Base-by-base conservation (phyloP, 2,329 filamentous ascomycete genomes). In the Nakataea oryzae region DNA sequence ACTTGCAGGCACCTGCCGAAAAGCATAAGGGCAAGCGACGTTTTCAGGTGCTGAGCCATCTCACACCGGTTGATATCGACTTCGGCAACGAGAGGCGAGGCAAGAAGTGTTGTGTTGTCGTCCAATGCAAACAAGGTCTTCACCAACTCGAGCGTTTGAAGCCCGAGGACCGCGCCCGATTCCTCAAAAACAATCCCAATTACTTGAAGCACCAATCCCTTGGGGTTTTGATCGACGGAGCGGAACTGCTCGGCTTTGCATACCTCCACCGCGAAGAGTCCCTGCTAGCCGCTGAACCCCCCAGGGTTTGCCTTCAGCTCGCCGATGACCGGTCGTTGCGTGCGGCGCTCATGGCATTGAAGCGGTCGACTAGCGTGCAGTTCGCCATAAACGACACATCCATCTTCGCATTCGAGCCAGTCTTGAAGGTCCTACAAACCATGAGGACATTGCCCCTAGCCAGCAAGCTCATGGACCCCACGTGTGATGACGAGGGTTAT, bases 321-420 rank as follows among this genome's bases (percentile, higher is more conserved):
- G 69, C 74, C 0, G 79, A 83, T 24, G 69, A 73, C 2, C 64
- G 69, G 0, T 78, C 78, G 0, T 65, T 88, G 1, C 68, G 72
- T 0, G 78, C 78, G 9, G 74, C 81, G 0, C 67, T 90, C 0
- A 55, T 74, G 0, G 76, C 73, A 0, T 67, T 87, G 8, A 73
- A 76, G 9, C 62, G 68, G 0, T 50, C 41, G 41, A 65, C 70
- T 0, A 58, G 29, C 47, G 61, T 82, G 3, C 69, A 69, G 1
- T 86, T 90, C 57, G 70, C 86, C 0, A 72, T 86, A 2, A 81
- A 90, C 0, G 81, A 89, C 55, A 87, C 87, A 0, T 77, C 87
- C 0, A 78, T 87, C 0, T 91, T 90, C 68, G 84, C 87, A 0
- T 90, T 86, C 62, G 85, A 90, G 61, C 88, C 88, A 0, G 78